These are phyloP conservation scores for Striga hermonthica DNA, from an alignment of 305 asterid genomes.

Conservation along the genomic window DNA sequence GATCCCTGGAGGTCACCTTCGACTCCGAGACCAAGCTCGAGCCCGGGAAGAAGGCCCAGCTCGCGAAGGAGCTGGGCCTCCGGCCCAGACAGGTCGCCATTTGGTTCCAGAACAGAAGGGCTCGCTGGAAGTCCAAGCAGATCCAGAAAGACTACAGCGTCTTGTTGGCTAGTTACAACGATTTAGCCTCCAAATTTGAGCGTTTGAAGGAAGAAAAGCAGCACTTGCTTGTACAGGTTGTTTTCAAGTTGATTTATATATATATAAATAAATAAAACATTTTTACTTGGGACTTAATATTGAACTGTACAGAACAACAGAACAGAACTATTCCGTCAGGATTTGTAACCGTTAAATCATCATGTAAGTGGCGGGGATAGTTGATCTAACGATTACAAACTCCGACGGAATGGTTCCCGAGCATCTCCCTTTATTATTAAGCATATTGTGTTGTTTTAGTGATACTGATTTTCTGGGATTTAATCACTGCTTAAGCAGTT, in stretches of 20 bases:
- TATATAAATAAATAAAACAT: too few species aligned
- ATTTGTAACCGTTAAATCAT: too few species aligned
- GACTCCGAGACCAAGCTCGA: conserved; percentile 33
- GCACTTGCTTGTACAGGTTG: conserved; percentile 46
- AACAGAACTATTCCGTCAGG: too few species aligned
- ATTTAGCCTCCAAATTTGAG: conserved; percentile 40
- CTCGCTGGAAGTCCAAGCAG: conserved; percentile 60
- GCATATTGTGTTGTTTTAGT: background rate
- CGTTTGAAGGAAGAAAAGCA: conserved; percentile 42
- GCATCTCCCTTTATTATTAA: too few species aligned
- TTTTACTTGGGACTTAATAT: too few species aligned
- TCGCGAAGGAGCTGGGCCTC: conserved; percentile 41
- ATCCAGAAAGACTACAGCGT: conserved; percentile 41
- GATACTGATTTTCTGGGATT: background rate
- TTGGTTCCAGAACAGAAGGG: conserved; percentile 69
- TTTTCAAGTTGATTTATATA: too few species aligned
- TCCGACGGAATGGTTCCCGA: too few species aligned
- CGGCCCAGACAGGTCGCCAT: conserved; percentile 58
- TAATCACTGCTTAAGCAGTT: conserved; percentile 27
- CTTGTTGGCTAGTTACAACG: conserved; percentile 36
- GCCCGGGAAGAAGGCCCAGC: conserved; percentile 12
- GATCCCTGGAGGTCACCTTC: conserved; percentile 36
- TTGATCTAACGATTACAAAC: too few species aligned
- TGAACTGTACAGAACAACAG: too few species aligned
- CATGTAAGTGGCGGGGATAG: too few species aligned